These are phyloP conservation scores for Corchorus olitorius DNA, from an alignment of 345 rosid genomes.

Conservation along the genomic window DNA sequence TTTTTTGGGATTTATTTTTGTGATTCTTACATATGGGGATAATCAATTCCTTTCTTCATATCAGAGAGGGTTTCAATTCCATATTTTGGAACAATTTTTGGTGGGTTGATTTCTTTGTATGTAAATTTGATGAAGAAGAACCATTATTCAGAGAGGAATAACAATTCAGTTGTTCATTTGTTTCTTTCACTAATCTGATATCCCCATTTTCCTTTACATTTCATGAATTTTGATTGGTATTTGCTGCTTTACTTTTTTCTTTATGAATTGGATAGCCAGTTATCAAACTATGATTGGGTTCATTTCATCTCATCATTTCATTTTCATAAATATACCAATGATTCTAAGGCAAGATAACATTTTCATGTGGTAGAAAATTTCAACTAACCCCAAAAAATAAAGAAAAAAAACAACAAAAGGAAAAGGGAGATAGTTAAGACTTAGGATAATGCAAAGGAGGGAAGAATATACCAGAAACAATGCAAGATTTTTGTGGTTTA, in stretches of 20 bases:
- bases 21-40: constrained; percentile 12
- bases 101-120: constrained; percentile 33
- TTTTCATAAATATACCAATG: neutral
- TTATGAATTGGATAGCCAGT: neutral
- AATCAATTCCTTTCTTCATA: constrained; percentile 9
- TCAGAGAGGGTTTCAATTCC: constrained; percentile 24
- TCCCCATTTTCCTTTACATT: neutral
- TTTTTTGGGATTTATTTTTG: neutral
- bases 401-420: neutral
- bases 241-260: neutral
- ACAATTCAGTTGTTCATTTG: constrained; percentile 22
- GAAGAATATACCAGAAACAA: constrained; percentile 4
- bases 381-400: too few relatives aligned
- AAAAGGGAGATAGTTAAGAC: neutral
- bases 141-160: constrained; percentile 26
- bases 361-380: neutral
- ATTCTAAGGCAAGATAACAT: neutral
- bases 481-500: neutral
- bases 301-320: neutral
- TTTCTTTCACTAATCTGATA: neutral
- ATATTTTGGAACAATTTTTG: constrained; percentile 43
- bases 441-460: neutral
- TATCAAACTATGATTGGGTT: constrained; percentile 2
- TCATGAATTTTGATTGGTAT: neutral
- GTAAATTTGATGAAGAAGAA: constrained; percentile 21